Base-by-base conservation (phyloP, 129 eudicot genomes). In the Erigeron canadensis region DNA sequence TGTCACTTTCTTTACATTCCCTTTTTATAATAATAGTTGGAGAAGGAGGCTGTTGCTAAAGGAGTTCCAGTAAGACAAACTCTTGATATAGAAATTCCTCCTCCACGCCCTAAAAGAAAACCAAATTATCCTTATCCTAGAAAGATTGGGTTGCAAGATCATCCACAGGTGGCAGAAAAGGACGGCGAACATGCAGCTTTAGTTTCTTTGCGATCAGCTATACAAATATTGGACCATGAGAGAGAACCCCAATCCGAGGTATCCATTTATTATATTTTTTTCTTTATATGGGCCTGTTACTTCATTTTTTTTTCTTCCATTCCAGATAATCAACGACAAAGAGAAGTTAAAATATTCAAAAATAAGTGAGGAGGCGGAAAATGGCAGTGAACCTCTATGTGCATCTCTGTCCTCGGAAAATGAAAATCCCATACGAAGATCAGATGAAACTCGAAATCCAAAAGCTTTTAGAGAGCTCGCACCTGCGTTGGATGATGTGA, bases 31-130 rank as follows among this genome's bases (percentile, higher is more conserved):
- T 48, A 53, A 68, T 77, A 94, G 99, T 78, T 94, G 87, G 99
- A 94, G 86, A 94, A 94, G 84, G 99, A 94, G 83, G 97, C 99
- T 65, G 77, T 75, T 74, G 80, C 77, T 34, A 94, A 83, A 86
- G 97, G 99, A 79, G 85, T 84, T 77, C 84, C 94, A 23, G 17
- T 81, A 64, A 83, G 86, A 47, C 96, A 90, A 72, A 85, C 96
- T 75, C 82, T 86, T 69, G 96, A 90, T 82, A 87, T 94, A 61
- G 97, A 90, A 69, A 94, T 94, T 75, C 99, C 99, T 68, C 99
- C 99, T 53, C 99, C 99, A 70, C 89, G 99, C 44, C 99, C 99
- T 63, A 94, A 94, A 88, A 82, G 99, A 83, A 94, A 94, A 79
- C 99, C 99, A 16, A 84, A 80, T 71, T 87, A 84, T 88, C 99